Base-by-base conservation (phyloP, 2,329 filamentous ascomycete species). In the Aureobasidium mangrovei region DNA sequence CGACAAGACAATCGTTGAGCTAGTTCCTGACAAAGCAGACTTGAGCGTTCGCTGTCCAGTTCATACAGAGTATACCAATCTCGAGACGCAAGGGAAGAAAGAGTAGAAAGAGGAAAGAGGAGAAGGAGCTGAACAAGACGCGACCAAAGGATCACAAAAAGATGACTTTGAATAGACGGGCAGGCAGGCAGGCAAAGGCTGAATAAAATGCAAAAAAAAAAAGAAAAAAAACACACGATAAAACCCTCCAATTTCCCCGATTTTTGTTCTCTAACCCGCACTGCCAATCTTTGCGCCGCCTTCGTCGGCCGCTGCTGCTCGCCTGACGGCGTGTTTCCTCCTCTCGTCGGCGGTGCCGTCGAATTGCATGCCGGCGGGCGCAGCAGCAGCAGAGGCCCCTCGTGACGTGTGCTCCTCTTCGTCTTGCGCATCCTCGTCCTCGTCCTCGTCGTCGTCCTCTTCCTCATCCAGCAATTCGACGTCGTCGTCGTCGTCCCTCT, bases 401-500 rank as follows among this genome's bases (percentile, higher is more conserved):
- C 18, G 18, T 18, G 18, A 18, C 18, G 18, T 18, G 18, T 18
- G 18, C 18, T 55, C 55, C 3, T 57, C 57, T 26, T 57, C 57
- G 2, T 59, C 57, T 28, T 57, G 55, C 29, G 39, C 57, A 4
- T 54, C 53, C 7, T 56, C 58, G 9, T 56, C 43, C 24, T 55
- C 56, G 42, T 57, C 57, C n/a, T 59, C 57, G 7, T 53, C 52
- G 29, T 47, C 53, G 40, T 56, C 54, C 12, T 56, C 59, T 42
- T 56, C 54, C 32, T 56, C 59, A 18, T 56, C 59, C 36, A 43
- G 44, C 7, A 54, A 39, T 8, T 56, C 57, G 27, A 55, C 51
- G 26, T 44, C 38, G 7, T 57, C 54, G 18, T 56, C 67, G 32
- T 66, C 63, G 2, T 84, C 64, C 77, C 54, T 32, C 60, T 61